Evolutionary conservation across 495 filamentous ascomycete genomes (phyloP), one percentile per base, ranked within the genome.

Genomic region (Neurospora terricola): DNA sequence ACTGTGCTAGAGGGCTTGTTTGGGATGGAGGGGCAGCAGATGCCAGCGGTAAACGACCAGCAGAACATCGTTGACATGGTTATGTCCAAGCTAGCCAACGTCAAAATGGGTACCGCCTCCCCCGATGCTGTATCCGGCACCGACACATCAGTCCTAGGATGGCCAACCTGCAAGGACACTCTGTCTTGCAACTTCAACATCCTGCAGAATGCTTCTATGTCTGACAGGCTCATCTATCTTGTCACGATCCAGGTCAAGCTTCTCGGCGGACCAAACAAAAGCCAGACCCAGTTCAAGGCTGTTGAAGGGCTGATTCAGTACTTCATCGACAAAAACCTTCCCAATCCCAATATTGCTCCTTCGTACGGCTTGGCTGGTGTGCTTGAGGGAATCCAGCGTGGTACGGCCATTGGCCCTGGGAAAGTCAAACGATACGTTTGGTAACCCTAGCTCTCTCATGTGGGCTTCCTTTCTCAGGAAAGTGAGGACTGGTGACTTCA

Each of bases 351-450:
- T 30, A 30, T 34, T 4, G 45, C 27, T 21, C 34, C 36, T 23
- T 66, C 16, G 9, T 72, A 21, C 23, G 16, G n/a, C 34, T 21
- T 37, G 18, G 27, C 42, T 36, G 27, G 5, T 38, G 18, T 72
- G 4, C 36, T 66, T 54, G 70, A 72, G 36, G 45, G 70, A 21
- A 66, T 66, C 40, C 70, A 72, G 70, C 70, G 70, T 54, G 70
- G 70, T 30, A 54, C 42, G 34, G 27, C 70, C 45, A 68, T 72
- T 39, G 70, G 70, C 42, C 10, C 70, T 72, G 5, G 45, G 40
- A n/a, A 21, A 68, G 30, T 59, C 70, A 34, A 62, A 45, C 0
- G 70, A 72, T 16, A 72, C 45, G 34, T 72, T 62, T 23, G 70
- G 70, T 2, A 72, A 72, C n/a, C 70, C 70, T 21, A 72, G 70